Conservation (phyloP, 2,329 filamentous ascomycete species). For the Stagonosporopsis chrysanthemi region DNA sequence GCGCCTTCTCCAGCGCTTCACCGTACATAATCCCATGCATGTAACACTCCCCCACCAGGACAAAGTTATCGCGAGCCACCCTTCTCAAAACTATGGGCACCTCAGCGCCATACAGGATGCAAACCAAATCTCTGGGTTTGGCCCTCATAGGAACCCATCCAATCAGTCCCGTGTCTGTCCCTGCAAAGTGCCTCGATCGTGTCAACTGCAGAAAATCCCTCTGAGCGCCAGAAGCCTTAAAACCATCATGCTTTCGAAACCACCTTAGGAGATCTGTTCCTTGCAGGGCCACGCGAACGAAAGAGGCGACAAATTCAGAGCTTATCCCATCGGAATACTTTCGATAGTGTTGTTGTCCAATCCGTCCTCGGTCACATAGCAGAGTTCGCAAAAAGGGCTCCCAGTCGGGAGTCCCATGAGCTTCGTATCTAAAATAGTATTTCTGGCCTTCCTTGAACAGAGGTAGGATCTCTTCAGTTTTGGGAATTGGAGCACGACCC, state of each 20-base stretch:
- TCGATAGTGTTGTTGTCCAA: no score
- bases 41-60: neutral
- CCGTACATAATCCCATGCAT: slow-evolving; percentile 1
- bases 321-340: no score
- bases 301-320: neutral
- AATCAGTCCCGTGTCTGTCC: neutral
- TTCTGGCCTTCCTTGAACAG: neutral
- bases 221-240: neutral
- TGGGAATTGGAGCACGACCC: neutral
- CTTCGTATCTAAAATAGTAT: neutral
- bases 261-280: neutral
- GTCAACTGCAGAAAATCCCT: neutral
- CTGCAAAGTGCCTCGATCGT: neutral
- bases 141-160: neutral
- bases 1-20: neutral
- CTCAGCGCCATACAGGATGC: neutral
- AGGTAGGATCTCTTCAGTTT: neutral
- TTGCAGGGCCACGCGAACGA: neutral
- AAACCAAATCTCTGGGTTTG: neutral
- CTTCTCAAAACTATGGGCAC: neutral
- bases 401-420: neutral
- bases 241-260: neutral
- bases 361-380: neutral
- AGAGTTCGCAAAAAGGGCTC: neutral
- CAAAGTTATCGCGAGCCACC: neutral